Evolutionary conservation across 1,284 basidiomycete species (phyloP), one percentile per base, ranked within the genome.

Genomic region (Leccinum fallax): DNA sequence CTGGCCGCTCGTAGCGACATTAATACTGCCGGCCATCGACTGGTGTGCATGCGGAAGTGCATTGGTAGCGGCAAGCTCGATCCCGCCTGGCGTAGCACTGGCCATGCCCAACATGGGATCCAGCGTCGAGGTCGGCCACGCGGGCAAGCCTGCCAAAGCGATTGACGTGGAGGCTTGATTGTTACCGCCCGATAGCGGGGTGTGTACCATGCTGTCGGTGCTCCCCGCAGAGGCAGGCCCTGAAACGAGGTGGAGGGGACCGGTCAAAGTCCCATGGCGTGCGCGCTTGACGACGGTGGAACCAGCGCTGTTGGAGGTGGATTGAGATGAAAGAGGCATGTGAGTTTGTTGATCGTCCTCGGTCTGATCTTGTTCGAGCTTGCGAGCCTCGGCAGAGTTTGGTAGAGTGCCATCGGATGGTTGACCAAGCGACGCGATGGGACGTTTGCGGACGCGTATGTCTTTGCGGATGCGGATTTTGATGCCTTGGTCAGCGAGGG

Each of bases 401-500:
- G 55, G 24, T n/a, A 72, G 73, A 15, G 75, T 77, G 38, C 75
- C 67, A 38, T 78, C 77, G 21, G 79, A 71, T 0, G 77, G 73
- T 24, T 80, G 67, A 0, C 79, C 79, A 28, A 81, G 70, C 0
- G 78, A 77, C 28, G 78, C 76, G 16, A 81, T 78, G 1, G 85
- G 83, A 11, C 86, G 80, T 73, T 93, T 93, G 63, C 92, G 84
- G 26, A 90, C 87, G 2, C 92, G 86, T 48, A 93, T 93, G 66
- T 95, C 93, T 74, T 94, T 95, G 51, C 94, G 85, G 46, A 96
- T 95, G 28, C 94, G 87, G 55, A 97, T 95, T 77, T 96, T 95
- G 74, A 96, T 92, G 4, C 94, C 94, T 76, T 97, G 94, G 70
- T 94, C 92, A 10, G 94, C 93, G 61, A 97, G 84, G 0, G 91